Base-by-base conservation (phyloP, 176 grass and related monocot genomes). In the Hordeum vulgare region DNA sequence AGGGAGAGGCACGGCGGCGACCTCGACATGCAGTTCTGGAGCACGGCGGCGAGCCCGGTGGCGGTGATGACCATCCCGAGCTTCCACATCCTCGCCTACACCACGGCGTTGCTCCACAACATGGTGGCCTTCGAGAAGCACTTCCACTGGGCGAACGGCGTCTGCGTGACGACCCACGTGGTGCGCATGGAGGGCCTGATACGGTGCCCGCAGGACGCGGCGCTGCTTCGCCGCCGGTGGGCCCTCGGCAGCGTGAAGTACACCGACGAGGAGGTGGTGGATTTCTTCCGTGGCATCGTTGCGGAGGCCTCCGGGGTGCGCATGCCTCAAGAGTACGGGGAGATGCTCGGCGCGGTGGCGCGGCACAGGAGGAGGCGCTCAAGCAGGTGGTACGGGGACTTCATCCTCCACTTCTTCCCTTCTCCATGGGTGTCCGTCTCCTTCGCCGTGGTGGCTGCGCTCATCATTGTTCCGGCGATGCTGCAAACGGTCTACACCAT, bases 401-500 rank as follows among this genome's bases (percentile, higher is more conserved):
- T 85, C 35, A 80, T 78, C 51, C 83, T 85, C 35, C 66, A 86
- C 24, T 86, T 85, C 61, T 79, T 85, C 81, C 82, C 89, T 25
- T 85, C 82, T 20, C 89, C 85, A 11, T 88, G 89, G 85, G 79
- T 91, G 18, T 58, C 78, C n/a, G 33, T 91, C 27, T 78, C 77
- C 0, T 64, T 88, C 10, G 45, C 29, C 21, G 77, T 27, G 0
- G 89, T 86, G 0, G 69, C 12, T 1, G 47, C 66, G 14, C 57
- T 91, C 6, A 78, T 90, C 56, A 34, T 90, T 27, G 74, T 79
- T 18, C 84, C 87, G 7, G 44, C 71, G 14, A 56, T 90, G 71
- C 83, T 88, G 81, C 86, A 88, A 81, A 84, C 86, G 0, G 35
- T 74, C 20, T 84, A 88, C 60, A 80, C 86, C 1, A 67, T 80